Base-by-base conservation (phyloP, 352 stramenopile species). In the Phytopythium vexans region DNA sequence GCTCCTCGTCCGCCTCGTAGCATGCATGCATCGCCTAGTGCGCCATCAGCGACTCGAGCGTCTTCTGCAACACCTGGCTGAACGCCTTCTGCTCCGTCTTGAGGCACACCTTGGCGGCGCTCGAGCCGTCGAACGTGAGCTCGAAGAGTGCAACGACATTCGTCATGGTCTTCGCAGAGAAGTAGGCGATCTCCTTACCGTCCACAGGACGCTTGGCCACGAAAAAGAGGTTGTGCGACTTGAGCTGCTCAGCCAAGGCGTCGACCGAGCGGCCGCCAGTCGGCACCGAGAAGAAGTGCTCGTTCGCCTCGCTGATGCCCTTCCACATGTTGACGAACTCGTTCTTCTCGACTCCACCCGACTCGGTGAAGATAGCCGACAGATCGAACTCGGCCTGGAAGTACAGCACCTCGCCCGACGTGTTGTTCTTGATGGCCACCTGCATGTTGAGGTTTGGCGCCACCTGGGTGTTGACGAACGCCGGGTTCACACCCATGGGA, bases 381-480 rank as follows among this genome's bases (percentile, higher is more conserved):
- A 99, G 65, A 38, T 97, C 88, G 52, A 97, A 70, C 39, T 97
- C 95, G 0, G 88, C 88, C 52, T 96, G 93, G 80, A 98, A 98
- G 72, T 99, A 99, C 55, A 99, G 84, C 11, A 99, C 95, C 14
- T 89, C 86, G 31, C 86, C 82, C 36, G 77, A 96, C 35, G 83
- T 84, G 64, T 98, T 91, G 71, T 99, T 99, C 77, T 99, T 99
- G 69, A 99, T 95, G 8, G 96, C 96, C 48, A 98, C 87, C 67
- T 99, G 96, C 9, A 99, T 70, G n/a, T 71, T 71, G 5, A 88
- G 56, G 57, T 89, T 91, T 8, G 84, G 84, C 2, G 81, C 72
- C 32, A 92, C 82, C 4, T 66, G 59, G 6, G 84, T 58, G 54
- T 94, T 94, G 31, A 94, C 84, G 21, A 88, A 87, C 34, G 77